Evolutionary conservation across 2,329 filamentous ascomycete species (phyloP), one percentile per base, ranked within the genome.

Genomic region (Cytospora mali): DNA sequence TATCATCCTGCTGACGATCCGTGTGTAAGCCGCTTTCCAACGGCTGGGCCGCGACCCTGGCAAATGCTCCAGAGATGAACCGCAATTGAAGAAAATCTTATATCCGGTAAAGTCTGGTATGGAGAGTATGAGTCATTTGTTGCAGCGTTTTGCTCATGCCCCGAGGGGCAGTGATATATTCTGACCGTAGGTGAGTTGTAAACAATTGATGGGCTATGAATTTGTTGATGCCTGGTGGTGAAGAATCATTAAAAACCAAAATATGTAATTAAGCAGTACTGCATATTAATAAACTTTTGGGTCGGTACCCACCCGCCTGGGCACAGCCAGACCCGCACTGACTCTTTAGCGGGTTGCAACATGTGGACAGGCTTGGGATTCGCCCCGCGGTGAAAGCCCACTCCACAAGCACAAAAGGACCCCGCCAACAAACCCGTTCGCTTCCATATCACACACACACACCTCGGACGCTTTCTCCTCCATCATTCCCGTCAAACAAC

Each of bases 351-450:
- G 50, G 33, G n/a, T 46, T 46, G 31, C 31, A 7, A 35, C n/a
- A n/a, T n/a, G n/a, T n/a, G n/a, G n/a, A 39, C n/a, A 1, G 35
- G 35, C 35, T 39, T n/a, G 16, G 35, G 57, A n/a, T 29, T 55
- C 51, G 50, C 62, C 62, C 62, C 57, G 52, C 46, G 57, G 50
- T 48, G 42, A 57, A 54, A 50, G 52, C 55, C 54, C 33, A 59
- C 31, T 50, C 50, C 58, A 64, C 62, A 62, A 58, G 54, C 62
- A 62, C 62, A 64, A 64, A 62, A 64, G 59, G 59, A 64, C 62
- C 58, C 62, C 62, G 60, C 62, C 59, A 62, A 50, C 59, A 62
- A 61, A 64, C 61, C 54, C 48, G 27, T 51, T 35, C 49, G 51
- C 62, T 53, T 53, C 48, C 23, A 61, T 58, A n/a, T n/a, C n/a